Conservation (phyloP, 2,329 filamentous ascomycete genomes). For the Pseudofabraea citricarpa region DNA sequence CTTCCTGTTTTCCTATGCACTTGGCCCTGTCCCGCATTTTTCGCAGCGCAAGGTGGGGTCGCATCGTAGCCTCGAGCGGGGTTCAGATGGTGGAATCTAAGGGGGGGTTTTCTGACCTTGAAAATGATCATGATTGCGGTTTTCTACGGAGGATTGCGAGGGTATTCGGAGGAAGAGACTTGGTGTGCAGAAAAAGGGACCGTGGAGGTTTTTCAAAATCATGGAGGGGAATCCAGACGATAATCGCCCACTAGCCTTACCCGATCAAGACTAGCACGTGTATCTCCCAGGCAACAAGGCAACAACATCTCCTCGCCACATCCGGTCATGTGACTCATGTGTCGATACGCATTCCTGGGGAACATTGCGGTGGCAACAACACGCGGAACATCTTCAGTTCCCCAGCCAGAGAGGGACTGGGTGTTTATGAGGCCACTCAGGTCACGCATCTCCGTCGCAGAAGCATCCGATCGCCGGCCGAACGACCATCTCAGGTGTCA, state of each 20-base stretch:
- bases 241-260: not conserved
- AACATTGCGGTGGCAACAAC: too few species aligned
- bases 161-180: not conserved
- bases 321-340: too few species aligned
- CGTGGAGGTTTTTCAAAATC: slow-evolving; percentile 1
- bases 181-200: slow-evolving; percentile 6
- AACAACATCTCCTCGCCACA: too few species aligned
- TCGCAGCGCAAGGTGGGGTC: slow-evolving; percentile 1
- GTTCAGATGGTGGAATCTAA: not conserved
- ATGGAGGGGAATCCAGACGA: not conserved
- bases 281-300: not conserved
- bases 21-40: not conserved
- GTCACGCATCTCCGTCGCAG: too few species aligned
- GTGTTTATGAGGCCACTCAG: too few species aligned
- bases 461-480: too few species aligned
- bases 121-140: slow-evolving; percentile 50
- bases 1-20: not conserved
- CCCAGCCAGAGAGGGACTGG: too few species aligned
- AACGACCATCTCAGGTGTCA: not conserved
- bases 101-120: slow-evolving; percentile 41
- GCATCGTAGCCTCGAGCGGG: not conserved
- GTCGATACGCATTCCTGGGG: too few species aligned
- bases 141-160: not conserved
- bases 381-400: too few species aligned
- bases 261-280: not conserved